Base-by-base conservation (phyloP, 2,329 filamentous ascomycete species). In the Paecilomyces sp. region DNA sequence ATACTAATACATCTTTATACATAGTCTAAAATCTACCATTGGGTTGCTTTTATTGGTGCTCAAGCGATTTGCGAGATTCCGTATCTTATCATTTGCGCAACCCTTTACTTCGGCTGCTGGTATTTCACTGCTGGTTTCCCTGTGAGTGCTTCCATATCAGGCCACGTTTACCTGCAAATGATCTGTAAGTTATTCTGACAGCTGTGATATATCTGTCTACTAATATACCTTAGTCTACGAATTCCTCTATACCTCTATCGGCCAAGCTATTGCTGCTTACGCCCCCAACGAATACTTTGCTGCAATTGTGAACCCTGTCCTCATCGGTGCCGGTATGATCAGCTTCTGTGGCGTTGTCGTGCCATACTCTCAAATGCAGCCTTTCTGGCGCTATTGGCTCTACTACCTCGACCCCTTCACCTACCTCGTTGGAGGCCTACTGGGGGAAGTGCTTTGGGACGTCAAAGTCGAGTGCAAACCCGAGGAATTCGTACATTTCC, bases 231-330 rank as follows among this genome's bases (percentile, higher is more conserved):
- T 47, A 77, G 72, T 79, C 58, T 80, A 78, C 54, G 71, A 74
- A 54, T 69, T 77, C 22, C 59, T 79, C 0, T 79, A 79, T 57
- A 79, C 76, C 0, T 77, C 74, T 0, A 71, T 78, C 57, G 77
- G 77, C 1, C 76, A 79, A 60, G 71, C 70, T 1, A 76, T 87
- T n/a, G 83, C 84, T 0, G 84, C 85, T 0, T 87, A 86, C 61
- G 81, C 84, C 0, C 85, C 85, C 0, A 86, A 85, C 62, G 83
- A 80, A 34, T 80, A 85, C 11, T 85, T 86, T 53, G 85, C 85
- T 0, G 76, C 82, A 0, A 76, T 87, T 3, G 79, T 80, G 61
- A 86, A 86, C 63, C 83, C 83, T 0, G 67, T 87, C 0, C 57
- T 86, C 11, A 74, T 87, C 58, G 79, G 81, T 5, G 72, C 74